A percentile compares a stretch with the other conserved stretches of the same genome.
These are phyloP conservation scores for Chrysosporium queenslandicum DNA, from an alignment of 2,329 filamentous ascomycete genomes.

Conservation along the genomic window DNA sequence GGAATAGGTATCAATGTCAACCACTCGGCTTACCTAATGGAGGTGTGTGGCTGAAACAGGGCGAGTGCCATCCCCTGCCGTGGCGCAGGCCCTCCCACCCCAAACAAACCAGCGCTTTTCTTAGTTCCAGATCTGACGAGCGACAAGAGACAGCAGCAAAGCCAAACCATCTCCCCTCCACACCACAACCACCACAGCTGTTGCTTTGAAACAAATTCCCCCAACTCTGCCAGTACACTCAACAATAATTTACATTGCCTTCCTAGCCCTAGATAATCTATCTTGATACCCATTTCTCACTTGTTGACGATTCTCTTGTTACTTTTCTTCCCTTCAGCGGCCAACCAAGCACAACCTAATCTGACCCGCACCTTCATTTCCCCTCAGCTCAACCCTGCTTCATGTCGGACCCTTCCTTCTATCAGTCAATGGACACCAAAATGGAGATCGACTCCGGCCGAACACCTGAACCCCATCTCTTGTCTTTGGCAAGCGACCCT, in stretches of 20 bases:
- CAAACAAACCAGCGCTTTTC: not conserved
- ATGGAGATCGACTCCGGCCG: slow-evolving; percentile 93
- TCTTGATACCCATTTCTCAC: slow-evolving; percentile 10
- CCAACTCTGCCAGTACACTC: not conserved
- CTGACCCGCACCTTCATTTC: slow-evolving; percentile 15
- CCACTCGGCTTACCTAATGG: not conserved
- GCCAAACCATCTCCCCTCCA: slow-evolving; percentile 1
- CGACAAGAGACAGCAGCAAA: not conserved
- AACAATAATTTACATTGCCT: not conserved
- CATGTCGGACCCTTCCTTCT: slow-evolving; percentile 13
- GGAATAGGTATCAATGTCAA: no score
- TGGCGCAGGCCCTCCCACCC: slow-evolving; percentile 2
- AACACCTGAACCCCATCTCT: slow-evolving; percentile 64
- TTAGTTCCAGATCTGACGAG: slow-evolving; percentile 3
- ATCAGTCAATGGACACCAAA: slow-evolving; percentile 72
- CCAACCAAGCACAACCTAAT: not conserved
- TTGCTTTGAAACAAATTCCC: not conserved
- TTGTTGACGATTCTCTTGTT: slow-evolving; percentile 1
- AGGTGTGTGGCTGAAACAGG: not conserved
- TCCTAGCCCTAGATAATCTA: not conserved
- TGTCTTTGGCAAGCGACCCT: slow-evolving; percentile 69
- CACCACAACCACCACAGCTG: no score
- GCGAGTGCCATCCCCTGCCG: not conserved
- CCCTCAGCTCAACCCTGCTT: slow-evolving; percentile 1
- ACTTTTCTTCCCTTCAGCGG: not conserved